Evolutionary conservation across 495 filamentous ascomycete genomes (phyloP), one percentile per base, ranked within the genome.

Genomic region (Annulohypoxylon nitens): DNA sequence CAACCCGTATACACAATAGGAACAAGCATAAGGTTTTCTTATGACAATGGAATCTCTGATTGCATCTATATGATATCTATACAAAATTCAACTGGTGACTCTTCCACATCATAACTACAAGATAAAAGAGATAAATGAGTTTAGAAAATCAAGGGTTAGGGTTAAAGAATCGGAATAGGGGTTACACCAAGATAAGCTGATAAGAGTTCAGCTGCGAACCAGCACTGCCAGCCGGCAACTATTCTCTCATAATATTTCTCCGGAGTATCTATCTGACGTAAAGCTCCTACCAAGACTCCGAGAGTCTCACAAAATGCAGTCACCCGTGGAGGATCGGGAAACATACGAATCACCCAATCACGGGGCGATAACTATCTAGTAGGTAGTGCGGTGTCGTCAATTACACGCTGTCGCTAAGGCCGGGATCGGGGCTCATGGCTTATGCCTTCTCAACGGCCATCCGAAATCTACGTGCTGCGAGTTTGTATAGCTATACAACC

Each of bases 1-100:
- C 70, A 73, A 73, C 70, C 70, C 70, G 60, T 69, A 69, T 14
- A 43, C 39, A 43, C 54, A 67, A 57, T 57, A 37, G 18, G 11
- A 60, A 26, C 12, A 23, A 33, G 9, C 0, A 34, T n/a, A n/a
- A n/a, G n/a, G n/a, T 60, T 60, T 43, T 26, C 14, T 43, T 4
- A 12, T 7, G 2, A 7, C 36, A 39, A 7, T 39, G 9, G 14
- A 43, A 14, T 43, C 39, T n/a, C 12, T 43, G 4, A 43, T 2
- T n/a, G 14, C 12, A 14, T 43, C 39, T 2, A n/a, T n/a, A n/a
- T n/a, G 14, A 5, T 43, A 14, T 43, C 12, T 43, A n/a, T 39
- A 10, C 11, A 9, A 39, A 7, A 9, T 10, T 11, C 6, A 36
- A 39, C 8, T 1, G 30, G 30, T 30, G 3, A 30, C 30, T 30